Conservation (phyloP, 2,329 filamentous ascomycete genomes). For the Fusarium sp. region DNA sequence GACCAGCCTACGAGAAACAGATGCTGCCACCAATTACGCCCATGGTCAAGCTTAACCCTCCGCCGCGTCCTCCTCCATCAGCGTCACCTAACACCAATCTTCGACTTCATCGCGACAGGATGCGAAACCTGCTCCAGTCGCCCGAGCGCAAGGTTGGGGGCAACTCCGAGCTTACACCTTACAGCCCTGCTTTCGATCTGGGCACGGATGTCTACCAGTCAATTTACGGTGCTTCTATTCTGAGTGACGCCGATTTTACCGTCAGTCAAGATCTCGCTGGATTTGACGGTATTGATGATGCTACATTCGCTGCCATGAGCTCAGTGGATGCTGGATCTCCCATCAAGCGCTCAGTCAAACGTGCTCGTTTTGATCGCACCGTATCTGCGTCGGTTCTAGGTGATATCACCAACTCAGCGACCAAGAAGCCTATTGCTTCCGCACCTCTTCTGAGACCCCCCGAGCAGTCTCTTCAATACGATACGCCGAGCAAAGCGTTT, state of each 20-base stretch:
- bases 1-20: conserved; percentile 65
- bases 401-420: conserved; percentile 66
- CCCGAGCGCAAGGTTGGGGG: conserved; percentile 64
- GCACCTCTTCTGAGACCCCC: conserved; percentile 63
- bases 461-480: conserved; percentile 54
- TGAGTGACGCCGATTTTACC: conserved; percentile 68
- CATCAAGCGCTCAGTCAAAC: conserved; percentile 70
- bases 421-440: conserved; percentile 63
- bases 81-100: conserved; percentile 94
- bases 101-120: conserved; percentile 84
- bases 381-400: conserved; percentile 70
- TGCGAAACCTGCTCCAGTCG: conserved; percentile 83
- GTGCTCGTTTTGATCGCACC: conserved; percentile 71
- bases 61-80: conserved; percentile 69
- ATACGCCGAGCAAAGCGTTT: conserved; percentile 69
- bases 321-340: conserved; percentile 70
- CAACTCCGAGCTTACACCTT: conserved; percentile 62
- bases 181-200: conserved; percentile 75
- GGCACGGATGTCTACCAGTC: conserved; percentile 66
- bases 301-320: conserved; percentile 54
- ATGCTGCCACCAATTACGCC: conserved; percentile 85
- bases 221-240: conserved; percentile 57
- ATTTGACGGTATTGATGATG: conserved; percentile 47
- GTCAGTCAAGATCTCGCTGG: conserved; percentile 64
- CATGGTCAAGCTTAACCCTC: conserved; percentile 80